phyloP scores from a whole-genome alignment of 2,329 filamentous ascomycete genomes.

The Colletotrichum sp. region DNA sequence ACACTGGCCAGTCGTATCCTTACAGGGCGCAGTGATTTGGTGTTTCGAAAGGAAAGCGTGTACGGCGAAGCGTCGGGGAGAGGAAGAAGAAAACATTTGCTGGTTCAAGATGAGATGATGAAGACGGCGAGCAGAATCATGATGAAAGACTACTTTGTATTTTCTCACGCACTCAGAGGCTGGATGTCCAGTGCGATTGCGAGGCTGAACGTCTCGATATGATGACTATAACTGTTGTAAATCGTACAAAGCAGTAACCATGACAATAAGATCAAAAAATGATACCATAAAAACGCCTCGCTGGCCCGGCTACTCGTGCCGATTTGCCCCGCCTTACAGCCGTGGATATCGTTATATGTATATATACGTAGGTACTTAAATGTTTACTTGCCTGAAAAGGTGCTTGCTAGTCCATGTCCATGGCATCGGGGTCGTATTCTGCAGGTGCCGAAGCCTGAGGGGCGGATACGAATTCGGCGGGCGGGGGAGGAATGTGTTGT shows the following conservation, averaged over 20 bases:
- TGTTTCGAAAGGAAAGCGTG: neutral
- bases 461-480: slow-evolving; percentile 7
- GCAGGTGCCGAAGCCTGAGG: neutral
- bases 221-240: neutral
- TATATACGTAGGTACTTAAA: neutral
- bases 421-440: slow-evolving; percentile 62
- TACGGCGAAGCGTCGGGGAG: neutral
- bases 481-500: neutral
- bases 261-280: neutral
- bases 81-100: neutral
- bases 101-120: neutral
- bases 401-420: slow-evolving; percentile 66
- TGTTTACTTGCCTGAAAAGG: neutral
- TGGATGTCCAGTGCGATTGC: neutral
- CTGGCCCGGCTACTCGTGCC: neutral
- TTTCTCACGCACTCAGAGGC: neutral
- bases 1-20: slow-evolving; percentile 40
- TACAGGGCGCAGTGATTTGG: neutral
- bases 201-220: neutral
- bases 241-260: neutral
- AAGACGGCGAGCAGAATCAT: neutral
- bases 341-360: neutral
- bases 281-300: slow-evolving; percentile 12
- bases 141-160: neutral
- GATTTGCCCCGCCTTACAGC: neutral